Conservation (phyloP, 441 rosid genomes). For the Omphalea diandra region DNA sequence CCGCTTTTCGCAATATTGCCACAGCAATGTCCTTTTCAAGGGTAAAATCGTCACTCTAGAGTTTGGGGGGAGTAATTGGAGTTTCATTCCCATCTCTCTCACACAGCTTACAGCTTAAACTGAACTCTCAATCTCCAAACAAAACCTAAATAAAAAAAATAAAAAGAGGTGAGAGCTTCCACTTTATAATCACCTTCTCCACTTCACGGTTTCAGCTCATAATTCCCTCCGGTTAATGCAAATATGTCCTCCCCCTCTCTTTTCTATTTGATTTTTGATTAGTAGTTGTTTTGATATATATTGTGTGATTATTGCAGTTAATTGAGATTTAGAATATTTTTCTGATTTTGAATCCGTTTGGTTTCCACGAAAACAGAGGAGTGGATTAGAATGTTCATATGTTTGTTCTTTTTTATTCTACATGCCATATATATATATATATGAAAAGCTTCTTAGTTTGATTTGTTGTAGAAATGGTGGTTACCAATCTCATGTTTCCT, state of each 20-base stretch:
- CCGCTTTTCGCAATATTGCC: no score
- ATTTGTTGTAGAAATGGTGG: no score
- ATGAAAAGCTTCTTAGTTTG: no score
- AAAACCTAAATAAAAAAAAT: conserved; percentile 16
- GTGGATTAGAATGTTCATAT: neutral
- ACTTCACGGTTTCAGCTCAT: neutral
- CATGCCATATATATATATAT: no score
- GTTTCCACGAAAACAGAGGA: neutral
- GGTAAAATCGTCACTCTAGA: conserved; percentile 13
- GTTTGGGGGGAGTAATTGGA: neutral
- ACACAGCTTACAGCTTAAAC: neutral
- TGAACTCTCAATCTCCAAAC: neutral
- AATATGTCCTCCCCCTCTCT: neutral
- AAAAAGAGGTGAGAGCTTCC: no score
- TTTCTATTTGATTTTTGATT: neutral
- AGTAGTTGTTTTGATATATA: neutral
- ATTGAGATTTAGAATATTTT: neutral
- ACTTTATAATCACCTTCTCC: neutral
- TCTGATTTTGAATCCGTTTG: conserved; percentile 10
- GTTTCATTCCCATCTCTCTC: neutral
- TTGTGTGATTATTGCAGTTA: neutral
- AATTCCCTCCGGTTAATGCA: conserved; percentile 4
- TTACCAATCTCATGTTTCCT: no score
- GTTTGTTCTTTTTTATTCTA: neutral
- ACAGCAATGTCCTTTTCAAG: neutral